Evolutionary conservation across 176 grass and related monocot species (phyloP).

Genomic region (Pharus latifolius): DNA sequence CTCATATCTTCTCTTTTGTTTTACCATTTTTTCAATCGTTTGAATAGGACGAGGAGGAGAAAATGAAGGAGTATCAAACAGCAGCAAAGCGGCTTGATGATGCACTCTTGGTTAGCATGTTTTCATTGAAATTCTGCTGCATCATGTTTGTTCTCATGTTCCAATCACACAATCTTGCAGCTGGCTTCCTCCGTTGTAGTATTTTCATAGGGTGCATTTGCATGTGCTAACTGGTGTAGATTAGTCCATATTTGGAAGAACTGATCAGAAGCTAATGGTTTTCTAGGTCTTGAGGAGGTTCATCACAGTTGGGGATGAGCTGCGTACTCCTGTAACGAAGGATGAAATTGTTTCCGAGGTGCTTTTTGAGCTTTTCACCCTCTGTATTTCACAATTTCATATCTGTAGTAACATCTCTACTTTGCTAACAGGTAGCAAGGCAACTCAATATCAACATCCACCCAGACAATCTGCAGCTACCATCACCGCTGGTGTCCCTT

Average conservation of each 20-base stretch:
- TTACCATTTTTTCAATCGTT: conserved; percentile 6
- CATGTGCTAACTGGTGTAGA: background rate
- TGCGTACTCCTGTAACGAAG: conserved; percentile 57
- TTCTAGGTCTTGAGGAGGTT: conserved; percentile 67
- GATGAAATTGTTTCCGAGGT: conserved; percentile 88
- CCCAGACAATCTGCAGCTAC: conserved; percentile 70
- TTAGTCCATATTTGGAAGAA: background rate
- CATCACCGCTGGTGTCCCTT: conserved; percentile 42
- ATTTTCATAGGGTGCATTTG: background rate
- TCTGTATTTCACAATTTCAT: background rate
- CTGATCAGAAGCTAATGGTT: background rate
- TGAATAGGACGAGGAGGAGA: conserved; percentile 47
- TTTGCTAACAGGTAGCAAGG: conserved; percentile 53
- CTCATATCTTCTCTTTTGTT: background rate
- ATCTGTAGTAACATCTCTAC: background rate
- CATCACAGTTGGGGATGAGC: conserved; percentile 57
- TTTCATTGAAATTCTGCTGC: background rate
- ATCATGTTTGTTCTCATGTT: background rate
- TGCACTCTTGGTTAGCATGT: conserved; percentile 61
- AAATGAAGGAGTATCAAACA: conserved; percentile 64
- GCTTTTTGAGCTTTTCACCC: background rate
- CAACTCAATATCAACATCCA: conserved; percentile 73
- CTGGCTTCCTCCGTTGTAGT: no score
- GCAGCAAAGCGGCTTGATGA: conserved; percentile 80
- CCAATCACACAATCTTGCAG: background rate